Conservation (phyloP, 2,329 filamentous ascomycete genomes). For the Epicoccum nigrum region DNA sequence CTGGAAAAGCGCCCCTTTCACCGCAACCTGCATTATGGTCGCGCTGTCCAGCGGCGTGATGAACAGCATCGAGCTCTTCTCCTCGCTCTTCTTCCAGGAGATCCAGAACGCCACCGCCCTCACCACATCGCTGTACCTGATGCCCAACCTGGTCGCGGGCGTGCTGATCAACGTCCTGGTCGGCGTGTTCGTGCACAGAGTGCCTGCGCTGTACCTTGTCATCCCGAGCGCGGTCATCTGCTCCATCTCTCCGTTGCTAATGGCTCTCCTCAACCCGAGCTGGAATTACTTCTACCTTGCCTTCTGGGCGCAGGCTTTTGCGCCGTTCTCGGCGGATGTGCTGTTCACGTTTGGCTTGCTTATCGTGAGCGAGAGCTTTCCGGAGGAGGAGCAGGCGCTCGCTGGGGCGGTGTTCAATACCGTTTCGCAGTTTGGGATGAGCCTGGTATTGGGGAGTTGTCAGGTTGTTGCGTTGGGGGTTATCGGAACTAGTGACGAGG, state of each 20-base stretch:
- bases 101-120: conserved; percentile 43
- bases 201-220: conserved; percentile 53
- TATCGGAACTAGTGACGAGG: conserved; percentile 12
- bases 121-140: conserved; percentile 50
- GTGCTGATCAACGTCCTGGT: conserved; percentile 52
- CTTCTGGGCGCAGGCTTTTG: conserved; percentile 51
- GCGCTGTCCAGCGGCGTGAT: conserved; percentile 45
- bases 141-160: conserved; percentile 50
- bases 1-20: conserved; percentile 63
- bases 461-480: conserved; percentile 38
- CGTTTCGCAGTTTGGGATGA: conserved; percentile 61
- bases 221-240: conserved; percentile 50
- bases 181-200: conserved; percentile 54
- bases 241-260: conserved; percentile 56
- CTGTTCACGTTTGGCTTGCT: conserved; percentile 64
- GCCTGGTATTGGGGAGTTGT: conserved; percentile 30
- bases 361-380: conserved; percentile 61
- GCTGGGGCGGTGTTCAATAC: conserved; percentile 69
- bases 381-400: conserved; percentile 62
- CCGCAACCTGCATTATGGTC: conserved; percentile 59
- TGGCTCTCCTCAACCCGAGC: conserved; percentile 58
- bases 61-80: conserved; percentile 48
- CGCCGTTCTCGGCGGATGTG: conserved; percentile 54
- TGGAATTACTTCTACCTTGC: conserved; percentile 61
- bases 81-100: conserved; percentile 55